Evolutionary conservation across 208 protist species (phyloP).

Genomic region (Wallacemonas sp.): DNA sequence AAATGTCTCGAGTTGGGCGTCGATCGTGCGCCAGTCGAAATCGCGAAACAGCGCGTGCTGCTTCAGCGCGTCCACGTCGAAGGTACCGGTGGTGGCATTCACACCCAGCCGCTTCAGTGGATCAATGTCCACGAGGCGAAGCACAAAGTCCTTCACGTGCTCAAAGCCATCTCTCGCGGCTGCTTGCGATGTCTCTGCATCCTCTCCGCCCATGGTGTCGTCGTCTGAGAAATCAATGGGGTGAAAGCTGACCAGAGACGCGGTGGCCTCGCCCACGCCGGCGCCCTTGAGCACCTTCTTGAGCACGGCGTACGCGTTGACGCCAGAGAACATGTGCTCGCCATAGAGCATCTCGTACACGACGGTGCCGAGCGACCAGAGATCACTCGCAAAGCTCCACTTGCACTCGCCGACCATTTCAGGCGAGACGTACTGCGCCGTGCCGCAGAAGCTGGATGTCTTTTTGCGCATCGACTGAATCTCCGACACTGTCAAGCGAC

Average conservation of each 20-base stretch:
- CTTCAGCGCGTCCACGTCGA: slow-evolving; percentile 61
- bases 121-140: slow-evolving; percentile 57
- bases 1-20: slow-evolving; percentile 53
- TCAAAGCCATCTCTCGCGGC: slow-evolving; percentile 30
- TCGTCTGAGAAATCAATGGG: slow-evolving; percentile 49
- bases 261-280: slow-evolving; percentile 12
- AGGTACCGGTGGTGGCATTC: slow-evolving; percentile 37
- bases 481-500: slow-evolving; percentile 74
- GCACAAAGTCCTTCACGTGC: slow-evolving; percentile 70
- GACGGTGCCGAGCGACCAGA: slow-evolving; percentile 94
- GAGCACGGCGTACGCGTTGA: slow-evolving; percentile 70
- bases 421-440: slow-evolving; percentile 94
- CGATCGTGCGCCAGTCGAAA: slow-evolving; percentile 67
- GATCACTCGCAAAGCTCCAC: slow-evolving; percentile 94
- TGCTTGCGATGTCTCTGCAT: not conserved
- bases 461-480: slow-evolving; percentile 82
- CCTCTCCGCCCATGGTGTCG: not conserved
- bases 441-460: slow-evolving; percentile 89
- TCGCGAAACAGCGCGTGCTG: slow-evolving; percentile 69
- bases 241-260: slow-evolving; percentile 41
- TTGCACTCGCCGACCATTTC: slow-evolving; percentile 92
- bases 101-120: slow-evolving; percentile 75
- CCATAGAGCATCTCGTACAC: slow-evolving; percentile 93
- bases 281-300: slow-evolving; percentile 64
- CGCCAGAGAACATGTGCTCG: slow-evolving; percentile 77